phyloP scores from a whole-genome alignment of 2,329 filamentous ascomycete genomes.

The Talaromyces marneffei region DNA sequence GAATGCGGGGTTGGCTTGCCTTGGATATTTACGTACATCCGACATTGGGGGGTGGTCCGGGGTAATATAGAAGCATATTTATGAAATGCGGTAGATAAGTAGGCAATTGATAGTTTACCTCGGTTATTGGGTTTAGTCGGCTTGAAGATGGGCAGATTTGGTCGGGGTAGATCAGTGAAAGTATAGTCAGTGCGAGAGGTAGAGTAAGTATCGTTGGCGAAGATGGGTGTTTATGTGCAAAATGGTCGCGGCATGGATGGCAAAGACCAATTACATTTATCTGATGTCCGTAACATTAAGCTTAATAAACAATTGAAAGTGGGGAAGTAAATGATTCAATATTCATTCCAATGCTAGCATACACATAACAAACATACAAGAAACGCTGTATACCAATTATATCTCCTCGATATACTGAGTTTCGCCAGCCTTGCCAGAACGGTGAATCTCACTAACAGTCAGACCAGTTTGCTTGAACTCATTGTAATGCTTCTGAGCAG shows the following conservation, averaged over 20 bases:
- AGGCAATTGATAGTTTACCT: neutral
- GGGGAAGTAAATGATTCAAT: neutral
- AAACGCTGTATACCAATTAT: neutral
- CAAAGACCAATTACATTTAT: no score
- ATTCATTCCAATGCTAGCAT: neutral
- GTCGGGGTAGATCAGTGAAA: neutral
- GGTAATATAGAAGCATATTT: neutral
- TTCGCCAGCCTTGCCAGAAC: neutral
- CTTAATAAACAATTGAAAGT: neutral
- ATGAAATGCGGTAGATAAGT: neutral
- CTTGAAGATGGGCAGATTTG: neutral
- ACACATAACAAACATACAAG: neutral
- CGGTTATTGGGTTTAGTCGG: neutral
- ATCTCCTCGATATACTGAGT: slow-evolving; percentile 5
- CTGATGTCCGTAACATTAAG: no score
- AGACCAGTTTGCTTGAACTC: slow-evolving; percentile 8
- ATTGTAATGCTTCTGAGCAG: slow-evolving; percentile 4
- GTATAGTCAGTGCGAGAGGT: no score
- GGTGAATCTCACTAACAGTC: slow-evolving; percentile 6
- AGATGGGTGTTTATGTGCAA: no score
- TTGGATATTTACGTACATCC: neutral
- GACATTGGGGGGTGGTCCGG: neutral
- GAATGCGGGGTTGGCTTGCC: neutral
- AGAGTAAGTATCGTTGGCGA: no score
- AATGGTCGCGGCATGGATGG: no score